These are phyloP conservation scores for Penicillium waksmanii DNA, from an alignment of 495 filamentous ascomycete species.

Conservation along the genomic window DNA sequence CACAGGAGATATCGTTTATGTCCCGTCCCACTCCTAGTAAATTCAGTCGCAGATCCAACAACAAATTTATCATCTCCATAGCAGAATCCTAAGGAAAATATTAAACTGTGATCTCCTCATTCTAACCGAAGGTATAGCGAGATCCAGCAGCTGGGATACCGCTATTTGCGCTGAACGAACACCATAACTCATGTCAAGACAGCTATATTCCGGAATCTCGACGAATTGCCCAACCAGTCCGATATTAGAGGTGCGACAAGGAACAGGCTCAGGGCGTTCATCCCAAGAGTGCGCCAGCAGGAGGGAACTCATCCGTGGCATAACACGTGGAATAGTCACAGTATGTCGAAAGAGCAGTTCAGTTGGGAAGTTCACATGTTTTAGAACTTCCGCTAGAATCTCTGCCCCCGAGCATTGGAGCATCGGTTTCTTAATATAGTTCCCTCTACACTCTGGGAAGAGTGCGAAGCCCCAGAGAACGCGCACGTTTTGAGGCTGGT, in stretches of 20 bases:
- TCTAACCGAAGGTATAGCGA: too few species aligned
- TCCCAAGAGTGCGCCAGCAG: not conserved
- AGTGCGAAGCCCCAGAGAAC: slow-evolving; percentile 45
- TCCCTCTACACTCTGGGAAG: slow-evolving; percentile 28
- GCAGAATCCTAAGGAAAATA: too few species aligned
- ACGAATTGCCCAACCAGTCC: not conserved
- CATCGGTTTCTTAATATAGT: slow-evolving; percentile 45
- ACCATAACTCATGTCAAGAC: not conserved
- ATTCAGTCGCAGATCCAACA: too few species aligned
- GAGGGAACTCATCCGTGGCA: not conserved
- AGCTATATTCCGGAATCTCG: not conserved
- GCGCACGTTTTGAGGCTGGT: slow-evolving; percentile 29
- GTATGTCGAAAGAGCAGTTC: not conserved
- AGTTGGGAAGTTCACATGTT: slow-evolving; percentile 28
- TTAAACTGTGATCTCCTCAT: too few species aligned
- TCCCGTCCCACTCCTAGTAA: too few species aligned
- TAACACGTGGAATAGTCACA: not conserved
- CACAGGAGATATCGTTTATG: too few species aligned
- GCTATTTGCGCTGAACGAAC: not conserved
- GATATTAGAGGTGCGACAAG: not conserved
- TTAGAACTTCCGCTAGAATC: slow-evolving; percentile 36
- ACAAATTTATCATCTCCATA: not conserved
- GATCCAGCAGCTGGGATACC: not conserved
- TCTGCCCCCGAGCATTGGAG: slow-evolving; percentile 36
- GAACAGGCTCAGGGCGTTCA: not conserved